Evolutionary conservation across 148 eudicot genomes (phyloP).

Genomic region (Selenicereus undatus): DNA sequence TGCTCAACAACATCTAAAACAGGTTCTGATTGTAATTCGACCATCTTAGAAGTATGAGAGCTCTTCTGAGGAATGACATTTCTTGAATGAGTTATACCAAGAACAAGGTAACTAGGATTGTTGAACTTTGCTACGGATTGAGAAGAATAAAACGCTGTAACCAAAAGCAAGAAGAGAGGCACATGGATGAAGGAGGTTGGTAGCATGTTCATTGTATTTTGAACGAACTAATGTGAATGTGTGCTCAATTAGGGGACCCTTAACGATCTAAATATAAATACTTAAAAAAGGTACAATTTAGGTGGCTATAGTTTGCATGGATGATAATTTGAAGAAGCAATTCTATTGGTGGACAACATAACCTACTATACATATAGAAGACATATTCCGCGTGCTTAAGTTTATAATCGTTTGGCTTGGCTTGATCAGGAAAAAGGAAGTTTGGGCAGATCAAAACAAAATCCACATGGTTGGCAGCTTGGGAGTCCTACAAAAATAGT

Average conservation of each 20-base stretch:
- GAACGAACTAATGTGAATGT: background rate
- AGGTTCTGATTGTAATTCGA: constrained; percentile 3
- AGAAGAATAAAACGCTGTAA: constrained; percentile 4
- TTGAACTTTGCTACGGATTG: constrained; percentile 28
- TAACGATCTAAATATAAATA: background rate
- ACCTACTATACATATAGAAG: no score
- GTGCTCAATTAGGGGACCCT: background rate
- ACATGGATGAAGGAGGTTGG: background rate
- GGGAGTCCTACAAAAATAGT: background rate
- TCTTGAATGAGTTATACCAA: constrained; percentile 37
- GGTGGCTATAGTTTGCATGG: background rate
- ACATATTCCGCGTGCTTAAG: background rate
- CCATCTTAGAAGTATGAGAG: constrained; percentile 15
- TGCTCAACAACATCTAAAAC: constrained; percentile 41
- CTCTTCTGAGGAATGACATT: constrained; percentile 25
- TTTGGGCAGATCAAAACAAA: background rate
- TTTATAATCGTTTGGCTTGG: background rate
- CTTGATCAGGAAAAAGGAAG: background rate
- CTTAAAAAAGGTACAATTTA: background rate
- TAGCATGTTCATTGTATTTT: background rate
- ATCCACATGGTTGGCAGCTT: background rate
- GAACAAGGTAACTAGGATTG: constrained; percentile 29
- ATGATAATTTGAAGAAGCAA: background rate
- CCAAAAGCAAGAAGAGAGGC: background rate
- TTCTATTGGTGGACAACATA: no score